phyloP scores from a whole-genome alignment of 768 basidiomycete genomes.

The Dentipellis sp. region DNA sequence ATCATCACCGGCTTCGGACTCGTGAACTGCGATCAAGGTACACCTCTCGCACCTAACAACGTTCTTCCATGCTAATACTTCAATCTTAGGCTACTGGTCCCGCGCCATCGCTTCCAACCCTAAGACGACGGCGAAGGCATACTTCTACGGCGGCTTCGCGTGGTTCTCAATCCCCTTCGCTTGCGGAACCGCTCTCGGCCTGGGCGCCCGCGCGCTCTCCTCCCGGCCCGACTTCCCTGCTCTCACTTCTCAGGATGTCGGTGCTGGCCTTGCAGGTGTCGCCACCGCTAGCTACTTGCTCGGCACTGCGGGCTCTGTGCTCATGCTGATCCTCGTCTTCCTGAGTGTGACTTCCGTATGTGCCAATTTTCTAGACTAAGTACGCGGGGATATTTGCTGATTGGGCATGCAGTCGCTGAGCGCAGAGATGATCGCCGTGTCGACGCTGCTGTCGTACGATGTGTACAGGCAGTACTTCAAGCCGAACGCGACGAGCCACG shows the following conservation, averaged over 20 bases:
- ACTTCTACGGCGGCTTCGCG: constrained; percentile 29
- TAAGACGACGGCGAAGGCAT: constrained; percentile 26
- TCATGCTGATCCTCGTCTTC: constrained; percentile 27
- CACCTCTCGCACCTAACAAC: background rate
- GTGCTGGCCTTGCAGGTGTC: constrained; percentile 27
- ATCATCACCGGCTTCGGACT: constrained; percentile 16
- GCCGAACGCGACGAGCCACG: constrained; percentile 11
- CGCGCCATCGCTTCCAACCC: constrained; percentile 29
- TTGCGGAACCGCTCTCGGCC: constrained; percentile 28
- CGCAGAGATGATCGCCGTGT: constrained; percentile 29
- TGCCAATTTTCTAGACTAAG: background rate
- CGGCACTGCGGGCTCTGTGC: constrained; percentile 26
- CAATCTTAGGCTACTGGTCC: constrained; percentile 25
- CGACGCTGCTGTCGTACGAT: constrained; percentile 27
- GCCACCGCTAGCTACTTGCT: constrained; percentile 25
- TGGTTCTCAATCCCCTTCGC: constrained; percentile 32
- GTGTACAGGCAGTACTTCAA: constrained; percentile 23
- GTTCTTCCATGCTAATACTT: background rate
- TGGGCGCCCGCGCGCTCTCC: constrained; percentile 22
- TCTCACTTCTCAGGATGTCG: constrained; percentile 19
- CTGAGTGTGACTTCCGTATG: constrained; percentile 27
- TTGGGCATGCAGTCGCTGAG: constrained; percentile 14
- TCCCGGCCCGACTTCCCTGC: constrained; percentile 20
- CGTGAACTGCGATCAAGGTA: constrained; percentile 18
- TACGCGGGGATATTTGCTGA: background rate